A percentile compares a stretch with the other conserved stretches of the same genome.
Conservation (phyloP, 169 alveolate genomes). For the Plasmodium yoelii region DNA sequence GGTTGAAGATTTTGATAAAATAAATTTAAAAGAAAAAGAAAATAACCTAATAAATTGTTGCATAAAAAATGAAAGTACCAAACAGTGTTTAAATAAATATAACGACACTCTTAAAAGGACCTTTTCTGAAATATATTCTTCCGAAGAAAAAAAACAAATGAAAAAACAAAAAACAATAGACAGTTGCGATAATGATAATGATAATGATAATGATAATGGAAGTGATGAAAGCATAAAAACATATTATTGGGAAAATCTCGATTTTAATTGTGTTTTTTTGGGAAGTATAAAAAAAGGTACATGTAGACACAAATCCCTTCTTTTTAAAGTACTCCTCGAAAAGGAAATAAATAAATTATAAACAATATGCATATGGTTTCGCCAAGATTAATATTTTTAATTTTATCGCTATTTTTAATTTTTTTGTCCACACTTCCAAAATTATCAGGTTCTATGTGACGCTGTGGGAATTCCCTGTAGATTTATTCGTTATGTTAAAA, state of each 20-base stretch:
- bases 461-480: constrained; percentile 60
- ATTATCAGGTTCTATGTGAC: constrained; percentile 36
- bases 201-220: neutral
- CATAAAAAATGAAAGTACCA: neutral
- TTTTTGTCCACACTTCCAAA: too few species aligned
- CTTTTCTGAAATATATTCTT: constrained; percentile 44
- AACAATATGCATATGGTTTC: neutral
- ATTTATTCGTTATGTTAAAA: constrained; percentile 30
- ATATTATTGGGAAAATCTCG: constrained; percentile 31
- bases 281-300: constrained; percentile 69
- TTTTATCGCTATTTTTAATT: neutral
- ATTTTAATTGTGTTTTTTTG: constrained; percentile 51
- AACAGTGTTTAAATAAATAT: neutral
- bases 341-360: neutral
- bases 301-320: constrained; percentile 39
- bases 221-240: constrained; percentile 69
- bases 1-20: too few species aligned
- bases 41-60: neutral
- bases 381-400: neutral
- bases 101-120: constrained; percentile 13
- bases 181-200: too few species aligned
- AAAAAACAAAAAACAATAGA: constrained; percentile 5
- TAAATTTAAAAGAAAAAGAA: too few species aligned
- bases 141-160: constrained; percentile 32
- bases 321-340: constrained; percentile 14